phyloP scores from a whole-genome alignment of 2,329 filamentous ascomycete species.

The Fusarium marasasianum region DNA sequence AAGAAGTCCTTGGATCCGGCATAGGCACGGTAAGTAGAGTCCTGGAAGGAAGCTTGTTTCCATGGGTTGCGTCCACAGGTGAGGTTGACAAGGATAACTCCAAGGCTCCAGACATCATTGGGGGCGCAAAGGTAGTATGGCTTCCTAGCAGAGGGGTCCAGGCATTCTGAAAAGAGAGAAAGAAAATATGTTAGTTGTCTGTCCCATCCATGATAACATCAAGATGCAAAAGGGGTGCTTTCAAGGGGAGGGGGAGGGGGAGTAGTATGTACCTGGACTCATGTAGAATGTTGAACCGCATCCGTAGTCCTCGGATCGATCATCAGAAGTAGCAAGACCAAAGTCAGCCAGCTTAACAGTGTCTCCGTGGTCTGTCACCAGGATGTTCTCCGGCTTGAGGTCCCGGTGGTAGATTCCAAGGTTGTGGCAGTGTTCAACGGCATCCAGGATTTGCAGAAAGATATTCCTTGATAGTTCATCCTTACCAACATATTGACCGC shows the following conservation, averaged over 20 bases:
- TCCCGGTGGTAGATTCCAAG: slow-evolving; percentile 97
- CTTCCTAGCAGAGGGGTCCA: slow-evolving; percentile 77
- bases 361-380: slow-evolving; percentile 87
- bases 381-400: slow-evolving; percentile 96
- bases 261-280: slow-evolving; percentile 83
- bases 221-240: slow-evolving; percentile 8
- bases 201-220: slow-evolving; percentile 7
- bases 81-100: slow-evolving; percentile 96
- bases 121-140: slow-evolving; percentile 89
- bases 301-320: slow-evolving; percentile 90
- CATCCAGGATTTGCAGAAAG: slow-evolving; percentile 96
- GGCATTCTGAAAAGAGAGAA: slow-evolving; percentile 75
- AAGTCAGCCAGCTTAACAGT: slow-evolving; percentile 98
- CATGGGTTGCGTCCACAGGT: slow-evolving; percentile 98
- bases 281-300: slow-evolving; percentile 99
- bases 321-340: slow-evolving; percentile 88
- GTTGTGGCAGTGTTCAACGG: slow-evolving; percentile 93
- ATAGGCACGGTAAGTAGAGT: slow-evolving; percentile 94
- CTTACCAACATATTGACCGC: slow-evolving; percentile 91
- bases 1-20: slow-evolving; percentile 86
- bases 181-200: slow-evolving; percentile 42
- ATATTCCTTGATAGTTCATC: slow-evolving; percentile 86
- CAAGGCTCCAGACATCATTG: slow-evolving; percentile 98
- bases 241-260: slow-evolving; percentile 15
- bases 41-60: slow-evolving; percentile 94